A percentile compares a stretch with the other conserved stretches of the same genome.
These are phyloP conservation scores for Schizochytrium sp. DNA, from an alignment of 108 stramenopile species.

Conservation along the genomic window DNA sequence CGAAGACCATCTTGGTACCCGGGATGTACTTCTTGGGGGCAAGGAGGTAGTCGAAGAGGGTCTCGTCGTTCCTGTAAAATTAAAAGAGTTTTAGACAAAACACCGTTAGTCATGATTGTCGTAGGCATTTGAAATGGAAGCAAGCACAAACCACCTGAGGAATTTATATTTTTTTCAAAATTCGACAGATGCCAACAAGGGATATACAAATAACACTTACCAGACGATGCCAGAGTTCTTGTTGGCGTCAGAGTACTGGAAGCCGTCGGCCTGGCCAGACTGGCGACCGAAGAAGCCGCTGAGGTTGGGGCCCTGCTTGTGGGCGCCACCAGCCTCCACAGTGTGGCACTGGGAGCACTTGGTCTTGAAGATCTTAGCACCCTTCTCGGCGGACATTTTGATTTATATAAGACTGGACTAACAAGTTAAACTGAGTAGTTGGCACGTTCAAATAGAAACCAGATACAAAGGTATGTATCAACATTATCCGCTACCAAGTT, in stretches of 20 bases:
- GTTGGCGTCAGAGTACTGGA: slow-evolving; percentile 96
- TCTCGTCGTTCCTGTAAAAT: slow-evolving; percentile 88
- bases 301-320: slow-evolving; percentile 99
- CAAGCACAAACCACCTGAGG: background rate
- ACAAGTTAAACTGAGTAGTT: too few species aligned
- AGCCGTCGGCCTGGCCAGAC: slow-evolving; percentile 94
- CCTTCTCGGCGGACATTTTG: slow-evolving; percentile 60
- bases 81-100: slow-evolving; percentile 69
- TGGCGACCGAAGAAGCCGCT: slow-evolving; percentile 98
- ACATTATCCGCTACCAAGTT: too few species aligned
- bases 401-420: background rate
- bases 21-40: slow-evolving; percentile 89
- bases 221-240: slow-evolving; percentile 86
- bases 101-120: background rate
- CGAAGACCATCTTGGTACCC: slow-evolving; percentile 99
- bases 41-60: slow-evolving; percentile 92
- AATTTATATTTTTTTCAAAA: background rate
- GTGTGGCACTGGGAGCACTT: slow-evolving; percentile 99
- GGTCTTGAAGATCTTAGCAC: slow-evolving; percentile 77
- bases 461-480: too few species aligned
- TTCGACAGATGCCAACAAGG: background rate
- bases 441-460: too few species aligned
- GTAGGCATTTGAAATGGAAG: background rate
- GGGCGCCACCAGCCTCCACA: slow-evolving; percentile 93
- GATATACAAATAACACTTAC: background rate